Evolutionary conservation across 805 yeast genomes (phyloP).

Genomic region (Barnettozyma siamensis): DNA sequence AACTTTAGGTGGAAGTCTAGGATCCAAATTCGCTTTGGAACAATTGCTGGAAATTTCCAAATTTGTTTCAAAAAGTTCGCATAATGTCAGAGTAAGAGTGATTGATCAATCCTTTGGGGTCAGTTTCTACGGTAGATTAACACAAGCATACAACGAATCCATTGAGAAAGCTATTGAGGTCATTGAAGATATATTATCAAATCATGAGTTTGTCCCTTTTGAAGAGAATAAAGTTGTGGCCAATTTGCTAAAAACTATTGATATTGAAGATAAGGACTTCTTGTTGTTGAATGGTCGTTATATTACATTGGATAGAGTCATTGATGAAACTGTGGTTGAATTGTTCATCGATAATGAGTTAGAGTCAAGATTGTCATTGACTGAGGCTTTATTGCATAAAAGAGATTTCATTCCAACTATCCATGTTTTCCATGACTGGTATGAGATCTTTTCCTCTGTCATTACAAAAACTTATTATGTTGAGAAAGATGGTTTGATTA

Average conservation of each 20-base stretch:
- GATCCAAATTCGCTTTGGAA: constrained; percentile 28
- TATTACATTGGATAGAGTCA: constrained; percentile 30
- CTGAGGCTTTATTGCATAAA: constrained; percentile 22
- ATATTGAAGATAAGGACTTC: constrained; percentile 33
- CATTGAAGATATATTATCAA: constrained; percentile 9
- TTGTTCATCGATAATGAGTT: constrained; percentile 43
- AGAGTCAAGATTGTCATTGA: constrained; percentile 36
- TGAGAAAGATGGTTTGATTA: constrained; percentile 22
- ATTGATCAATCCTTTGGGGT: constrained; percentile 24
- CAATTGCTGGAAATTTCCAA: constrained; percentile 40
- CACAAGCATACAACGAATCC: constrained; percentile 15
- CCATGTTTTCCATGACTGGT: constrained; percentile 33
- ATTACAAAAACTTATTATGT: constrained; percentile 40
- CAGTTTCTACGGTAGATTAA: constrained; percentile 16
- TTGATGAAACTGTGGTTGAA: constrained; percentile 27
- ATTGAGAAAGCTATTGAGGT: constrained; percentile 12
- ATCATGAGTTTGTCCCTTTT: constrained; percentile 12
- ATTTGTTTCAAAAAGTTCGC: constrained; percentile 20
- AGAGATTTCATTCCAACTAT: constrained; percentile 9
- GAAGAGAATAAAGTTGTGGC: constrained; percentile 6
- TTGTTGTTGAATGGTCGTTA: constrained; percentile 51
- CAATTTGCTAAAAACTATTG: constrained; percentile 26
- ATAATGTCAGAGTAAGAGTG: constrained; percentile 34
- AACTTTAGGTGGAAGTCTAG: constrained; percentile 58
- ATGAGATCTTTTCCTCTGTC: constrained; percentile 39